Evolutionary conservation across 2,329 filamentous ascomycete genomes (phyloP), one percentile per base, ranked within the genome.

Genomic region (Ophiostoma tasmaniense): DNA sequence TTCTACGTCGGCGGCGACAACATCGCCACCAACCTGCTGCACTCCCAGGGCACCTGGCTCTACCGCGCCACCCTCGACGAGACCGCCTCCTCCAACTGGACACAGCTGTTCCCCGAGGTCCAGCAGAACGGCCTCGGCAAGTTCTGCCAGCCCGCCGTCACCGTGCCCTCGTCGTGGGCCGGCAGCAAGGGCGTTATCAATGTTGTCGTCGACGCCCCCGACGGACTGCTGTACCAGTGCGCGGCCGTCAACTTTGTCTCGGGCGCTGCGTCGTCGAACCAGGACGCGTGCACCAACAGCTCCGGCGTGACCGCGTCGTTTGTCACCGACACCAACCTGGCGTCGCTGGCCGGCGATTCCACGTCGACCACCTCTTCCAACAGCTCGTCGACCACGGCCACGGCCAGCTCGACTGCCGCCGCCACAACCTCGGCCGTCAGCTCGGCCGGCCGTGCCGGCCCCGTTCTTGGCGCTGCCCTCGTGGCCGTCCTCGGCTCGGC

Each of bases 1-100:
- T 87, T 87, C 76, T 82, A 87, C 74, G 83, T 87, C 70, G 84
- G 78, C 73, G 85, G 85, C 73, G 83, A 87, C 72, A 77, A 82
- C 69, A 78, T 88, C 42, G 79, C 80, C 70, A 74, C 83, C 66
- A 77, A 76, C 8, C 79, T 81, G 8, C 81, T 79, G 2, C 86
- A 89, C 74, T 78, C 83, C 3, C 79, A 85, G 74, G 78, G 79
- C 72, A 84, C 79, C 68, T 88, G 82, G 82, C 79, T 88, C 20
- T 84, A 86, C 78, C 85, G 86, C 71, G 83, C 81, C 71, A 88
- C 85, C 14, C 78, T 82, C 25, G 85, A 86, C 73, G 73, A 78
- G 65, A 78, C 78, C 13, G 82, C 80, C 61, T 74, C 75, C 62
- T 77, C n/a, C 68, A 82, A 82, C 74, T 88, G 86, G 86, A 81